phyloP scores from a whole-genome alignment of 805 yeast species.

The Saccharomycopsis sp. region DNA sequence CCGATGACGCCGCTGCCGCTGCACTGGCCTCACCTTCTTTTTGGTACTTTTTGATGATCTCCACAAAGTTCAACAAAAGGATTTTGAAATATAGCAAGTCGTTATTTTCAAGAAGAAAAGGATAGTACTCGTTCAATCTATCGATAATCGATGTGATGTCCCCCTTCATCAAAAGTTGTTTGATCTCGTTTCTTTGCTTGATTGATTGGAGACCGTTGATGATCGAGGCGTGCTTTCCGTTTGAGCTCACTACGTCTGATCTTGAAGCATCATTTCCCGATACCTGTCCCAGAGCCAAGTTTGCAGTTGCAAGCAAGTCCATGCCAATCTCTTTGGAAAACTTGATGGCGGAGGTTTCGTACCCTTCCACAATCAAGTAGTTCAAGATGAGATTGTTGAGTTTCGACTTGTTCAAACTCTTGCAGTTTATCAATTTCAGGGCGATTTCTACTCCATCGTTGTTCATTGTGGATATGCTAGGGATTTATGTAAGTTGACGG shows the following conservation, averaged over 20 bases:
- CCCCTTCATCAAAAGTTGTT: slow-evolving; percentile 47
- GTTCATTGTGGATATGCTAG: no score
- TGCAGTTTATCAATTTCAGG: neutral
- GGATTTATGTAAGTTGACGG: no score
- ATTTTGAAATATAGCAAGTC: slow-evolving; percentile 63
- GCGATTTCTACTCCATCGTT: no score
- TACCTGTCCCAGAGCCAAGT: no score
- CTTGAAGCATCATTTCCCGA: neutral
- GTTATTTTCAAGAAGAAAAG: slow-evolving; percentile 55
- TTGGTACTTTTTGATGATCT: slow-evolving; percentile 59
- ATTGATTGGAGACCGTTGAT: slow-evolving; percentile 42
- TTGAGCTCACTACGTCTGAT: no score
- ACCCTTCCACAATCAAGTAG: slow-evolving; percentile 71
- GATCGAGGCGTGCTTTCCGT: slow-evolving; percentile 9
- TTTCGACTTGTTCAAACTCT: slow-evolving; percentile 21
- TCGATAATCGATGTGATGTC: slow-evolving; percentile 50
- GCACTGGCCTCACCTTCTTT: no score
- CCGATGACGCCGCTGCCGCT: slow-evolving; percentile 23
- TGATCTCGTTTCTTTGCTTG: slow-evolving; percentile 43
- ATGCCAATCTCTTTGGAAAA: slow-evolving; percentile 51
- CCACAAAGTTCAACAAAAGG: slow-evolving; percentile 64
- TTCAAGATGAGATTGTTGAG: slow-evolving; percentile 53
- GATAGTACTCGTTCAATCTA: slow-evolving; percentile 48
- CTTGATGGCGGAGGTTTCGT: slow-evolving; percentile 53
- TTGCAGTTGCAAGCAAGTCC: neutral